Base-by-base conservation (phyloP, 2,329 filamentous ascomycete genomes). In the Botryotinia globosa region DNA sequence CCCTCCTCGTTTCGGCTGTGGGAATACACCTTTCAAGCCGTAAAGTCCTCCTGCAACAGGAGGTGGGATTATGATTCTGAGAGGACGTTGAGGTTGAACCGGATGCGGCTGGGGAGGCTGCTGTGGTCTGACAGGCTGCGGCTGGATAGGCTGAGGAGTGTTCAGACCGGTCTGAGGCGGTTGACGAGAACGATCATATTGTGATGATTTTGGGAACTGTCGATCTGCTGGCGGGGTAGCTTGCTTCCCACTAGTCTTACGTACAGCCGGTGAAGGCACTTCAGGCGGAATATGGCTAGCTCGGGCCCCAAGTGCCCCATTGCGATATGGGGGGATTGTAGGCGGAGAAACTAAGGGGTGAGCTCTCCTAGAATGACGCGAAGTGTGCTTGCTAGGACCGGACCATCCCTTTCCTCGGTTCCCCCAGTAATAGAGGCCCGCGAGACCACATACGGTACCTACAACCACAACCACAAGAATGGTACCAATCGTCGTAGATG, bases 41-140 rank as follows among this genome's bases (percentile, higher is more conserved):
- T 62, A 62, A n/a, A 62, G 14, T n/a, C 59, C 59, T n/a, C 59
- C 59, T 39, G 59, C 59, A 42, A 62, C 34, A n/a, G 59, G 59
- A n/a, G 59, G 59, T 25, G 59, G 59, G 4, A 62, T 39, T 5
- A 39, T 39, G 4, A 62, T 62, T 62, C 59, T 62, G 39, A n/a
- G 34, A 0, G 59, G 59, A 14, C 22, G 34, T 25, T 32, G 58
- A 61, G 58, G 48, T 5, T n/a, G 25, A 16, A n/a, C 12, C 25
- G 25, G 48, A 12, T 51, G 10, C 10, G 32, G 32, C 16, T 61
- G 58, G 5, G 6, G 20, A 25, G 20, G 22, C 22, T 37, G 32
- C 10, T 22, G 20, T 22, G 32, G 29, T 51, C 25, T 5, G 45
- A 48, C 10, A 12, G 9, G 22, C 45, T 48, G 45, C 2, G 37